Base-by-base conservation (phyloP, 1,284 basidiomycete species). In the Leucoagaricus sp. region DNA sequence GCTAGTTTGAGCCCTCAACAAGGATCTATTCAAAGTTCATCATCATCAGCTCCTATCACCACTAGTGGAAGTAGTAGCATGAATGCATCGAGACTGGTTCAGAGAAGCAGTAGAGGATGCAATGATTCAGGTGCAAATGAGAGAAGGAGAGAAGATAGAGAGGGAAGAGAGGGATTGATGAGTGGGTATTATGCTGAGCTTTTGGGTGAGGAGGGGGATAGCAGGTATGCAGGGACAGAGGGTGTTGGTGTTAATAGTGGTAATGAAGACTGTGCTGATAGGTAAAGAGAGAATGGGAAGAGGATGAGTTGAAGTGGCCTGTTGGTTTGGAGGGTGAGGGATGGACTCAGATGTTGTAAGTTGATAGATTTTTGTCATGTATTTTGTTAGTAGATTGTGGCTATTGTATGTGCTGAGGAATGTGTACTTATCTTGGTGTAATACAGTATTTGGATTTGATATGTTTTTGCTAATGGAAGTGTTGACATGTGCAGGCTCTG, bases 261-360 rank as follows among this genome's bases (percentile, higher is more conserved):
- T 61, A 50, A 15, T 64, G 61, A 61, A 67, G 66, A 65, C 61
- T 17, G 26, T 50, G 34, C 13, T 25, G 49, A 13, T 34, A 53
- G 46, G 53, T 49, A 45, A 17, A 55, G 57, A 25, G 46, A 65
- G 53, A 23, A 28, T 29, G 10, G 49, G 55, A 52, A 55, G 56
- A 53, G 47, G 85, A 86, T 63, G 75, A 79, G 59, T 63, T 85
- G 60, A 87, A 87, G 68, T 84, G 80, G 79, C 85, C 84, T 2
- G 78, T 74, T 57, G 78, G n/a, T n/a, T n/a, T n/a, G n/a, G n/a
- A n/a, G n/a, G n/a, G 79, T 0, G 78, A 85, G 38, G 84, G 85
- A 2, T 87, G 84, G 85, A 75, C 28, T 29, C 23, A 67, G 60
- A 77, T 75, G 31, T 66, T 85, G 41, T 71, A 57, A 26, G n/a